Conservation (phyloP, 768 basidiomycete genomes). For the Lactifluus hygrophoroides region DNA sequence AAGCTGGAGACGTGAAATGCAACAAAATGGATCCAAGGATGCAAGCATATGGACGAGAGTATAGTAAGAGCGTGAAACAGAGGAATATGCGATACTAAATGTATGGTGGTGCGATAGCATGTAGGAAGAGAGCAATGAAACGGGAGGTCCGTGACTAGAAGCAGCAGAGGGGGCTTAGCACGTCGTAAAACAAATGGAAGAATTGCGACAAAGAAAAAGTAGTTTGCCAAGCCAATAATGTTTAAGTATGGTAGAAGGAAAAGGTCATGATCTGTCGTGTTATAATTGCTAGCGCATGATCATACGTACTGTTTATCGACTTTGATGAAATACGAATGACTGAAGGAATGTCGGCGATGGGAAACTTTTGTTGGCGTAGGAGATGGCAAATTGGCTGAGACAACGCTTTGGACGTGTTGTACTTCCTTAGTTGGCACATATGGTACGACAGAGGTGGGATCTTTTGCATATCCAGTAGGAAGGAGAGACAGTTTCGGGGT, state of each 20-base stretch:
- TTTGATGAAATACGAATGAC: neutral
- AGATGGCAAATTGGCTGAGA: neutral
- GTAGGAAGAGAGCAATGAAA: neutral
- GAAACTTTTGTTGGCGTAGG: neutral
- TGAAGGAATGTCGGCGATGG: neutral
- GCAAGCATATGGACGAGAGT: neutral
- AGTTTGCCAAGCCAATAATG: no score
- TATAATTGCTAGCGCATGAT: neutral
- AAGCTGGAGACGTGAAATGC: no score
- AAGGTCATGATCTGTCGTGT: neutral
- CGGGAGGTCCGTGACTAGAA: no score
- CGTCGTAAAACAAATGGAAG: no score
- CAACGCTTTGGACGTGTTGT: neutral
- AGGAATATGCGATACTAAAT: neutral
- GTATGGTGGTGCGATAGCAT: neutral
- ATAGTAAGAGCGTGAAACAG: neutral
- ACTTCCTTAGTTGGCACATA: neutral
- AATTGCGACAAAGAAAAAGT: no score
- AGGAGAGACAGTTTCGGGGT: slow-evolving; percentile 62
- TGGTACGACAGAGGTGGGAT: neutral
- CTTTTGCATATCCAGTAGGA: slow-evolving; percentile 39
- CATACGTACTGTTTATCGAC: neutral
- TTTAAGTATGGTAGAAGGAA: neutral
- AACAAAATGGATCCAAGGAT: neutral
- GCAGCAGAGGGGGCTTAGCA: no score